Evolutionary conservation across 192 early-diverging fungal genomes (phyloP), one percentile per base, ranked within the genome.

Genomic region (Podila clonocystis): DNA sequence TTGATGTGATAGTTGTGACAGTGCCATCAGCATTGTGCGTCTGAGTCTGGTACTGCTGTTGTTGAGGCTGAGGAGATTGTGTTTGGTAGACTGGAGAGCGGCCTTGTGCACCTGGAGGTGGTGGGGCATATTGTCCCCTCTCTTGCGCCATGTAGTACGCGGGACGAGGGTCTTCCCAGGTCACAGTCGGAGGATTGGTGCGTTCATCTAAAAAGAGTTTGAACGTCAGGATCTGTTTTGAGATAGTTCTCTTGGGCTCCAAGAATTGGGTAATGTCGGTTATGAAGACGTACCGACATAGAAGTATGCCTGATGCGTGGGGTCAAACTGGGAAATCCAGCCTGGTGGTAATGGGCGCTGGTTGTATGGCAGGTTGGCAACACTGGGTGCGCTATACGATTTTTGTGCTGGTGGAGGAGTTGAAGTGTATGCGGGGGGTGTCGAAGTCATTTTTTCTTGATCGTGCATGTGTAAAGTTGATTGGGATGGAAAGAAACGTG

Each of bases 331-430:
- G 28, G 74, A 75, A n/a, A 62, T 55, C 65, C 65, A 75, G 15
- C 74, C 74, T 57, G 74, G 67, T n/a, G 74, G 74, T 22, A 75
- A 69, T 22, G 65, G 65, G 28, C 66, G 61, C 30, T 67, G 67
- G 26, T 75, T 24, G 45, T 70, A 70, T 1, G 68, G 68, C 19
- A 70, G 48, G 24, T 15, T 70, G 38, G 52, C 36, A 60, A 68
- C 55, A 41, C 26, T 36, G 3, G 68, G 68, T 22, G 68, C 58
- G n/a, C 20, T 31, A 31, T 67, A 67, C 24, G 9, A 11, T 62
- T 62, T 22, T 34, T 62, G 34, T 36, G 34, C 34, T 9, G 34
- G 34, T 4, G 34, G 34, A 36, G 34, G 34, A 36, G 34, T 6
- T 36, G 34, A 36, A 9, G 34, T 36, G 34, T 36, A 36, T 1